Percentiles rank a stretch among this genome's conserved stretches.
Evolutionary conservation across 1,284 basidiomycete species (phyloP).

Genomic region (Lentinula novae-zelandiae): DNA sequence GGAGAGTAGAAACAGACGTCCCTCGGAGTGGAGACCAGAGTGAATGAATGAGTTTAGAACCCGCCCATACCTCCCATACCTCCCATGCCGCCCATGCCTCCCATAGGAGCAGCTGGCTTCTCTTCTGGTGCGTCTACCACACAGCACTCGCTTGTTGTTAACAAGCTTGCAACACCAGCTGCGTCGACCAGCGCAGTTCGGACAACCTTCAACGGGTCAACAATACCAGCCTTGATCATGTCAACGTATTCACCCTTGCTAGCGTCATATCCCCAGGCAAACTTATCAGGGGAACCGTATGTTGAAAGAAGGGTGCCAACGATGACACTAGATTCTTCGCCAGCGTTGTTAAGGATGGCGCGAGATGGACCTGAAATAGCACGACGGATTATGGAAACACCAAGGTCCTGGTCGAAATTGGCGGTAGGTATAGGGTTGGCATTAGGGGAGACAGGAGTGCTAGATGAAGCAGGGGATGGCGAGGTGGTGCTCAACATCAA

Average conservation of each 20-base stretch:
- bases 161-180: slow-evolving; percentile 80
- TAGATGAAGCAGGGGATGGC: slow-evolving; percentile 34
- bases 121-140: slow-evolving; percentile 92
- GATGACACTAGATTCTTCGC: slow-evolving; percentile 92
- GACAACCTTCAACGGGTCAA: slow-evolving; percentile 93
- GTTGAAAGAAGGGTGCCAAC: slow-evolving; percentile 80
- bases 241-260: slow-evolving; percentile 89
- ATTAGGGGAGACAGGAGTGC: slow-evolving; percentile 46
- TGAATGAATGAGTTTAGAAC: slow-evolving; percentile 7
- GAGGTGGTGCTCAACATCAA: slow-evolving; percentile 67
- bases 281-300: slow-evolving; percentile 66
- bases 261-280: slow-evolving; percentile 90
- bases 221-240: slow-evolving; percentile 92
- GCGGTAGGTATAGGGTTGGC: slow-evolving; percentile 67
- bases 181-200: slow-evolving; percentile 90
- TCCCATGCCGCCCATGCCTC: slow-evolving; percentile 62
- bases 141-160: slow-evolving; percentile 92
- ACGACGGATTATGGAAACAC: slow-evolving; percentile 89
- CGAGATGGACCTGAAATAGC: slow-evolving; percentile 84
- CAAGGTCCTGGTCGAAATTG: slow-evolving; percentile 99
- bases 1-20: neutral
- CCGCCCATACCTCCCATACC: slow-evolving; percentile 63
- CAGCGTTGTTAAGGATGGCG: slow-evolving; percentile 92
- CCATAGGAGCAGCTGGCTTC: slow-evolving; percentile 54
- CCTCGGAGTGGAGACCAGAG: neutral